phyloP scores from a whole-genome alignment of 1,284 basidiomycete genomes.

The Cryptococcus floricola region DNA sequence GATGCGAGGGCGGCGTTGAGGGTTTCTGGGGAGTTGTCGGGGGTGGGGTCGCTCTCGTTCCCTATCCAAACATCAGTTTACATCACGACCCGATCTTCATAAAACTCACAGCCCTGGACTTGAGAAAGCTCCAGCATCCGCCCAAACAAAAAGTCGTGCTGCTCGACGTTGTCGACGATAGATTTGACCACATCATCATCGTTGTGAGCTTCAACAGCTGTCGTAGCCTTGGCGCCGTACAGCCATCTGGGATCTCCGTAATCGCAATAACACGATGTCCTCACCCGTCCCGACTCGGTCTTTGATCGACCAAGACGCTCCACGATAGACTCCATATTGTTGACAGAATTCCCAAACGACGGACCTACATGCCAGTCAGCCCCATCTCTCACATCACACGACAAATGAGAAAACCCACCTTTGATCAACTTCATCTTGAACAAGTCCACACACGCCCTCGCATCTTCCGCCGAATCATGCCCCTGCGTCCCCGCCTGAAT shows the following conservation, averaged over 20 bases:
- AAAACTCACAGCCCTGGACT: conserved; percentile 65
- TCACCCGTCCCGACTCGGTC: conserved; percentile 49
- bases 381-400: background rate
- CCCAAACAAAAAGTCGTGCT: conserved; percentile 75
- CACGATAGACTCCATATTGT: conserved; percentile 79
- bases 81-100: background rate
- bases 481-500: conserved; percentile 74
- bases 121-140: conserved; percentile 73
- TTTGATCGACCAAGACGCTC: conserved; percentile 64
- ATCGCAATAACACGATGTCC: conserved; percentile 71
- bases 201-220: conserved; percentile 63
- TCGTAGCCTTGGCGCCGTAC: conserved; percentile 76
- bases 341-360: conserved; percentile 73
- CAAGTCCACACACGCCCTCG: conserved; percentile 76
- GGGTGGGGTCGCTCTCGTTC: conserved; percentile 2
- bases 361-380: conserved; percentile 52
- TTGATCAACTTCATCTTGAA: conserved; percentile 72
- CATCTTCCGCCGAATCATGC: conserved; percentile 89
- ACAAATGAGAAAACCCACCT: conserved; percentile 49
- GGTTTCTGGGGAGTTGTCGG: conserved; percentile 20
- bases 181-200: conserved; percentile 69
- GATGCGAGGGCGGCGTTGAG: conserved; percentile 29
- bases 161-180: conserved; percentile 58
- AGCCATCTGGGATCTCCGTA: conserved; percentile 74
- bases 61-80: background rate